Conservation (phyloP, 2,329 filamentous ascomycete species). For the Arachnopeziza araneosa region DNA sequence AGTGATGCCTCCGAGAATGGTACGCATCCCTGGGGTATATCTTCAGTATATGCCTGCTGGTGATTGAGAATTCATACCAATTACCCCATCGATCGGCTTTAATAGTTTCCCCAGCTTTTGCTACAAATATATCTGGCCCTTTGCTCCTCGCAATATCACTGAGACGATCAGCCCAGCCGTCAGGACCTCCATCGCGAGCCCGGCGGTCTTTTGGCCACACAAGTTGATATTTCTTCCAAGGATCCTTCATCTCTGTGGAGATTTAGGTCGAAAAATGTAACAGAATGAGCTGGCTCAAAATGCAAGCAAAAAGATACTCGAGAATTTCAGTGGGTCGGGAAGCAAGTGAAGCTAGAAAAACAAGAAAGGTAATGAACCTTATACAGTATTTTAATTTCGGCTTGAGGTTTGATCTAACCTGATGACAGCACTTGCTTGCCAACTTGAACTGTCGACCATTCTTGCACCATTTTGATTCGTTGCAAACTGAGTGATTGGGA, state of each 20-base stretch:
- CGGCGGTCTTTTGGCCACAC: conserved; percentile 30
- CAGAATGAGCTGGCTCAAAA: neutral
- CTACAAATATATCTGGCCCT: conserved; percentile 38
- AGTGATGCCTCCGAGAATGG: conserved; percentile 11
- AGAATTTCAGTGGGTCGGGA: neutral
- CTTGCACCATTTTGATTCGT: conserved; percentile 4
- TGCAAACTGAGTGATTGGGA: conserved; percentile 8
- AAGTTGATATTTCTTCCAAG: conserved; percentile 15
- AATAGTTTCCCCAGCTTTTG: conserved; percentile 18
- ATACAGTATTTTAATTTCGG: conserved; percentile 9
- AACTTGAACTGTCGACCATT: conserved; percentile 17
- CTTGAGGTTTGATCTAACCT: conserved; percentile 15
- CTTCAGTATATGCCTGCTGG: neutral
- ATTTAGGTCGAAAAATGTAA: neutral
- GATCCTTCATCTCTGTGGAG: neutral
- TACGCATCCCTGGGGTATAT: conserved; percentile 28
- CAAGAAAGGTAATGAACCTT: conserved; percentile 1
- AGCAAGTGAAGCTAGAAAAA: no score
- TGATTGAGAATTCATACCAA: conserved; percentile 16
- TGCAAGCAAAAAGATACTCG: neutral
- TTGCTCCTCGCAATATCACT: conserved; percentile 34
- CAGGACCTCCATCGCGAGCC: neutral
- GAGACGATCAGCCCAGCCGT: conserved; percentile 26
- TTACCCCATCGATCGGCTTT: conserved; percentile 27
- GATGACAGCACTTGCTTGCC: conserved; percentile 12